Conservation (phyloP, 2,329 filamentous ascomycete species). For the Talaromyces verruculosus region DNA sequence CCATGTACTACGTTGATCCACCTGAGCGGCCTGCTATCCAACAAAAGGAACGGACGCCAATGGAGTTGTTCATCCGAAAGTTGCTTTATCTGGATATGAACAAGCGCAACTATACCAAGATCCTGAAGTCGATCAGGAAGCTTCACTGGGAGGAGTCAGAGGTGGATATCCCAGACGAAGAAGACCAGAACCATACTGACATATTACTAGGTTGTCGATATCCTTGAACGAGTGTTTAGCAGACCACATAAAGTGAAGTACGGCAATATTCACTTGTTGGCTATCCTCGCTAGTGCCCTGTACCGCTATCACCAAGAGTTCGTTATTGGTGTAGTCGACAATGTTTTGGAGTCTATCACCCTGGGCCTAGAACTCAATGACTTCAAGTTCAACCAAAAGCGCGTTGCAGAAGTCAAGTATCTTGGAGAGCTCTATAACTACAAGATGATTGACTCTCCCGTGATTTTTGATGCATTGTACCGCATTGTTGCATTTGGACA, state of each 20-base stretch:
- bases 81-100: conserved; percentile 91
- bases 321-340: conserved; percentile 86
- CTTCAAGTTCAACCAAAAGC: conserved; percentile 94
- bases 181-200: conserved; percentile 9
- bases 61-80: conserved; percentile 90
- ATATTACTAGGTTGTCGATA: conserved; percentile 62
- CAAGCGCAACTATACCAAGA: conserved; percentile 89
- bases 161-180: conserved; percentile 41
- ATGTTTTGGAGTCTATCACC: conserved; percentile 81
- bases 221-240: conserved; percentile 87
- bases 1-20: conserved; percentile 95
- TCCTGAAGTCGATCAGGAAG: conserved; percentile 89
- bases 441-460: conserved; percentile 89
- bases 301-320: conserved; percentile 92
- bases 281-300: conserved; percentile 82
- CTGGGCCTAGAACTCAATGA: conserved; percentile 93
- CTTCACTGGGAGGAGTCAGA: conserved; percentile 97
- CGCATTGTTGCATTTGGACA: conserved; percentile 92
- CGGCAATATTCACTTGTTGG: conserved; percentile 90
- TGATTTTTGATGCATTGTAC: conserved; percentile 94
- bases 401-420: conserved; percentile 94
- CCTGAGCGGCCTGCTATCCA: conserved; percentile 90
- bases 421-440: conserved; percentile 97
- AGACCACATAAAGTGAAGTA: conserved; percentile 98
- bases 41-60: conserved; percentile 92